Evolutionary conservation across 306 rosid genomes (phyloP), one percentile per base, ranked within the genome.

Genomic region (Lupinus albus): DNA sequence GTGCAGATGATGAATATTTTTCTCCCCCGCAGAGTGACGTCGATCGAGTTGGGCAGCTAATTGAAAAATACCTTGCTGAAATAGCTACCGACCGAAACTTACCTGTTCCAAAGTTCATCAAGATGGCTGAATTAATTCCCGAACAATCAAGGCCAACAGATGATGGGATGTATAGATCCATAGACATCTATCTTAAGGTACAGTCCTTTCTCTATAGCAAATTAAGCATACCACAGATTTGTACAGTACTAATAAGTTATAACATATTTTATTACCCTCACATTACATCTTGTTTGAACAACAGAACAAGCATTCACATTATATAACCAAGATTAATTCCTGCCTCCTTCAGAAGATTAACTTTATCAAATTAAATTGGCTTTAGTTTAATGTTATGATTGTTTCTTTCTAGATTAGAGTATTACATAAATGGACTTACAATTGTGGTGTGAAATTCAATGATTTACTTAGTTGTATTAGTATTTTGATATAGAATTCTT

Each of bases 131-230:
- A 77, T 81, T 86, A 12, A 82, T 90, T 71, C 99, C 99, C 10
- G 88, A 90, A 77, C 92, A 86, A 71, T 79, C 97, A 42, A 90
- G 86, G 84, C 85, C 75, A 57, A 75, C 86, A 6, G 97, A 94
- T 76, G 99, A 90, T 79, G 97, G 95, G 20, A 94, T 94, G 77
- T 94, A 94, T 48, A 85, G 97, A 74, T 92, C 95, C 76, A 71
- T 85, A 42, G 99, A 94, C 79, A 94, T 94, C 80, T 94, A 80
- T 86, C 74, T 94, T 11, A 94, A 94, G 99, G 99, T 94, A 67
- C 80, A 14, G 7, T 36, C 52, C 52, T 45, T 74, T 47, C 50
- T 50, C 49, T 36, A 35, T 64, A 47, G 25, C 66, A 58, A 42
- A n/a, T 39, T 53, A 62, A 47, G 0, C 65, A 44, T 44, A 30